These are phyloP conservation scores for Eudorina sp. DNA, from an alignment of 139 green algal genomes.

Conservation along the genomic window DNA sequence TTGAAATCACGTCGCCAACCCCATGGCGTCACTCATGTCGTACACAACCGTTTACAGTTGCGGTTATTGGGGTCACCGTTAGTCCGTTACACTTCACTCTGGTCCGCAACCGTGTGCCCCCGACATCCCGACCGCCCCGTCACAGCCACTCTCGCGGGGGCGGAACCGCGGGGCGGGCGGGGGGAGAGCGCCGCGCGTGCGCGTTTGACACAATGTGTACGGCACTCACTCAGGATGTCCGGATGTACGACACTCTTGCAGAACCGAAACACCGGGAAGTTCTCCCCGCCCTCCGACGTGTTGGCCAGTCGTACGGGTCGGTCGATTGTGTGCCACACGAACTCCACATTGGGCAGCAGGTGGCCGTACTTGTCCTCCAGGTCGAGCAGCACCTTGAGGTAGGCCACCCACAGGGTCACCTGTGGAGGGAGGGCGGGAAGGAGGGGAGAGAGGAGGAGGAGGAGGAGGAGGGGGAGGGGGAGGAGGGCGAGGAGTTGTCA, in stretches of 20 bases:
- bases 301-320: constrained; percentile 32
- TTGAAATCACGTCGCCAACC: no score
- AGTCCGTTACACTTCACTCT: no score
- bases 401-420: constrained; percentile 30
- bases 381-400: constrained; percentile 23
- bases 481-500: not conserved
- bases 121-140: no score
- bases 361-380: not conserved
- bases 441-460: not conserved
- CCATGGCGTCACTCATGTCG: no score
- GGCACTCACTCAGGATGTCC: constrained; percentile 33
- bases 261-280: constrained; percentile 42
- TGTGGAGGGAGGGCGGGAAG: not conserved
- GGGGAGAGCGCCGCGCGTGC: no score
- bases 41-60: no score
- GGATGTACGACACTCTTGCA: constrained; percentile 35
- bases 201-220: not conserved
- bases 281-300: not conserved
- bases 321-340: constrained; percentile 43
- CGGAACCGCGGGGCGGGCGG: no score
- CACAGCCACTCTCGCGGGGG: no score
- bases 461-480: no score
- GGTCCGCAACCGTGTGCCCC: no score
- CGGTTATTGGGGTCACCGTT: no score
- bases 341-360: constrained; percentile 35